Percentiles rank a stretch among this genome's conserved stretches.
These are phyloP conservation scores for Solanum chilense DNA, from an alignment of 257 asterid species.

Conservation along the genomic window DNA sequence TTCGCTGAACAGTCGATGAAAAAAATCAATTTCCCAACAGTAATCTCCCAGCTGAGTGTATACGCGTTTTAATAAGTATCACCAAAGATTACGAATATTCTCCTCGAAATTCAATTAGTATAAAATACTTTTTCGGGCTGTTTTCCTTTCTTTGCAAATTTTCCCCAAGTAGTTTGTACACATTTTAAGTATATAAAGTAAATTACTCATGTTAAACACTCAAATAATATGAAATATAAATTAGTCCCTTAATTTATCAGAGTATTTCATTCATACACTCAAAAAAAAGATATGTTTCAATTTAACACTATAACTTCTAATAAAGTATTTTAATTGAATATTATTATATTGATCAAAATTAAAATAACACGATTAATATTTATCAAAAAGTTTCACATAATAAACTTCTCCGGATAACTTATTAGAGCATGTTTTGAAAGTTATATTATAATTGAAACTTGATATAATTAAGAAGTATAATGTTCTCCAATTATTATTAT, in stretches of 20 bases:
- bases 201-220: not conserved
- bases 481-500: no score
- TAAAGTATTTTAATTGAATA: no score
- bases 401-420: not conserved
- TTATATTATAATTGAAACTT: not conserved
- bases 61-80: not conserved
- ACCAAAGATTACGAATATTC: not conserved
- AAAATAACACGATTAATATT: no score
- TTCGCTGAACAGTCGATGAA: not conserved
- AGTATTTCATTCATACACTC: not conserved
- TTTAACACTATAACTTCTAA: not conserved
- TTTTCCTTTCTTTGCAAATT: not conserved
- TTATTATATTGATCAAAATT: no score
- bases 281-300: no score
- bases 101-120: not conserved
- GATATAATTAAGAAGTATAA: not conserved
- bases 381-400: not conserved
- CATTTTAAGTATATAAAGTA: not conserved
- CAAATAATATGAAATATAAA: not conserved
- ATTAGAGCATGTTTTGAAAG: not conserved
- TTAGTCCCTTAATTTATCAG: not conserved
- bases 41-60: not conserved
- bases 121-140: not conserved
- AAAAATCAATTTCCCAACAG: not conserved
- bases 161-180: not conserved